A percentile compares a stretch with the other conserved stretches of the same genome.
Conservation (phyloP, 2,329 filamentous ascomycete species). For the Biscogniauxia sp. region DNA sequence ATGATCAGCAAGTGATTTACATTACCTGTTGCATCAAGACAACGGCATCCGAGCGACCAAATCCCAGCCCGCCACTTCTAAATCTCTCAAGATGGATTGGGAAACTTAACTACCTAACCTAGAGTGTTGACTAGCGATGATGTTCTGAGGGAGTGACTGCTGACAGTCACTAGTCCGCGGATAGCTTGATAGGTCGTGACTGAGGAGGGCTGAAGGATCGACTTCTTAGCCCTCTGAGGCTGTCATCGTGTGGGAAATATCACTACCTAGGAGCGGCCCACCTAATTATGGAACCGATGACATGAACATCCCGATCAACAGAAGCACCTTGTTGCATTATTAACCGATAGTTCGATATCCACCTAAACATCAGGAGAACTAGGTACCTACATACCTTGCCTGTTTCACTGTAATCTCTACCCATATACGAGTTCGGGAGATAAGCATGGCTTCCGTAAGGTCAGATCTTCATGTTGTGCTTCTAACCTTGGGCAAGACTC, state of each 20-base stretch:
- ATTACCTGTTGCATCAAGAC: neutral
- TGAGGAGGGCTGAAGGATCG: neutral
- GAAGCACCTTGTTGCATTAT: neutral
- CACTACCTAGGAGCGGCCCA: neutral
- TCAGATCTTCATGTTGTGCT: neutral
- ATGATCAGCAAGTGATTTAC: neutral
- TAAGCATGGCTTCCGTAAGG: neutral
- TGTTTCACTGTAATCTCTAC: neutral
- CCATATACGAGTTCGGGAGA: neutral
- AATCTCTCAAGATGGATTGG: neutral
- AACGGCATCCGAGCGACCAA: neutral
- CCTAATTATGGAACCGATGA: neutral
- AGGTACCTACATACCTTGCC: neutral
- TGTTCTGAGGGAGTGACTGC: no score
- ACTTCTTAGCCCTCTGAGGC: neutral
- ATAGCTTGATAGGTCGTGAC: no score
- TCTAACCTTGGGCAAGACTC: no score
- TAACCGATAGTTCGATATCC: neutral
- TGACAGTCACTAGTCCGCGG: no score
- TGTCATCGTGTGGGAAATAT: neutral
- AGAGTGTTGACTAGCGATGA: no score
- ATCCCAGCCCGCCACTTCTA: neutral
- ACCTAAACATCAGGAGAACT: neutral
- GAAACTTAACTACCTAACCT: neutral
- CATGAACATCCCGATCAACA: neutral